Base-by-base conservation (phyloP, 75 land plant species). In the Sequoia sempervirens region DNA sequence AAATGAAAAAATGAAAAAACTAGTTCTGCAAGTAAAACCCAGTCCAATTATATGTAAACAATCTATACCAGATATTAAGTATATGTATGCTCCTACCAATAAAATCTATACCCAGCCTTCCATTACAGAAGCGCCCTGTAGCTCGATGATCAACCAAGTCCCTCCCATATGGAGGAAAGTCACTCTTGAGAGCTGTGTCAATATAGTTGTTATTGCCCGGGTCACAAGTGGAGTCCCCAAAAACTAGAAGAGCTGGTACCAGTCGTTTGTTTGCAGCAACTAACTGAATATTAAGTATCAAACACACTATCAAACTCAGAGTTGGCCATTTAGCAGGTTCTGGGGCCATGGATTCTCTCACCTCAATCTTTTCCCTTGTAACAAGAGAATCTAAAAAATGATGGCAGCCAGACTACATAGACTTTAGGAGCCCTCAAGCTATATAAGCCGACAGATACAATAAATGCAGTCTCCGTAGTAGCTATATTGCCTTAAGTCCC, bases 181-280 rank as follows among this genome's bases (percentile, higher is more conserved):
- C 83, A 75, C 85, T 75, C 81, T 87, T 90, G 17, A 83, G 23
- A 9, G 82, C 26, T 1, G 93, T 88, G 15, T 23, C 5, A 8
- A 84, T 38, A 26, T 83, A 41, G 82, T 91, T 91, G 82, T 92
- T 92, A 74, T 92, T 92, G 23, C 93, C 93, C 0, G 91, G 85
- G 68, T 92, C 93, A 2, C 88, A 80, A 0, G 88, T 83, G 1
- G 93, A 92, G 76, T 92, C 93, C 26, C 93, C 93, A 66, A 91
- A 91, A 0, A 83, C 87, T 3, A 91, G 1, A 10, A 89, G n/a
- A 26, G 93, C 70, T n/a, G 83, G 70, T n/a, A 34, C 37, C 20
- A 18, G 43, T 4, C 1, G 43, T 41, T 41, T 41, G 43, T 41
- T 41, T 41, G 43, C 43, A 41, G 43, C 43, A 41, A 5, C 43